Base-by-base conservation (phyloP, 176 grass and related monocot genomes). In the Aegilops longissima region DNA sequence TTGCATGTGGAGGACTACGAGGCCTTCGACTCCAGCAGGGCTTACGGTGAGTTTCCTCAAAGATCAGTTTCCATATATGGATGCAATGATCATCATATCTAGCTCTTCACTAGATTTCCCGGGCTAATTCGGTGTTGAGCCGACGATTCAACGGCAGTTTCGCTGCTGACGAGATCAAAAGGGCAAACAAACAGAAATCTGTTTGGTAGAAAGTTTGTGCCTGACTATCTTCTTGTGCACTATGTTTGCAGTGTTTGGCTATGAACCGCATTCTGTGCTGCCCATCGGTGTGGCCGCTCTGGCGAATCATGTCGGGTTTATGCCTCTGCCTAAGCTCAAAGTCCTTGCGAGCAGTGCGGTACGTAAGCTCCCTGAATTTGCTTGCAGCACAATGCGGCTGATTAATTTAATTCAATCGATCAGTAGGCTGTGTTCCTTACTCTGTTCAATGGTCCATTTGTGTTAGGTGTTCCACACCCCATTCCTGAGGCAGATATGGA, bases 301-400 rank as follows among this genome's bases (percentile, higher is more conserved):
- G 7, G 88, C 90, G 3, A 82, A 91, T 31, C 84, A 86, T 58
- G 69, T 88, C 20, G 93, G 93, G 6, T 95, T 98, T 34, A 88
- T 98, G 96, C 96, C 96, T 69, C 75, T 95, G 10, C 80, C 80
- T 18, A 98, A 88, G 58, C 70, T 89, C 81, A 90, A 95, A 86
- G 86, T 93, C 79, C 91, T 98, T 11, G 96, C 93, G 1, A 98
- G 96, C 90, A 98, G 93, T n/a, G 96, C 96, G 49, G 96, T 98
- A 83, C 8, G 39, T 44, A 89, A 5, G 93, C 9, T 71, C 83
- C 29, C 52, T 40, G 75, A 66, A 79, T 74, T 73, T 20, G 24
- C 31, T 42, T 79, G 62, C 21, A n/a, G 39, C 17, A 3, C 3
- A 30, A 17, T 61, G n/a, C 30, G 5, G 7, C 29, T 3, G 59